Evolutionary conservation across 108 stramenopile genomes (phyloP), one percentile per base, ranked within the genome.

Genomic region (Cyclotella sp.): DNA sequence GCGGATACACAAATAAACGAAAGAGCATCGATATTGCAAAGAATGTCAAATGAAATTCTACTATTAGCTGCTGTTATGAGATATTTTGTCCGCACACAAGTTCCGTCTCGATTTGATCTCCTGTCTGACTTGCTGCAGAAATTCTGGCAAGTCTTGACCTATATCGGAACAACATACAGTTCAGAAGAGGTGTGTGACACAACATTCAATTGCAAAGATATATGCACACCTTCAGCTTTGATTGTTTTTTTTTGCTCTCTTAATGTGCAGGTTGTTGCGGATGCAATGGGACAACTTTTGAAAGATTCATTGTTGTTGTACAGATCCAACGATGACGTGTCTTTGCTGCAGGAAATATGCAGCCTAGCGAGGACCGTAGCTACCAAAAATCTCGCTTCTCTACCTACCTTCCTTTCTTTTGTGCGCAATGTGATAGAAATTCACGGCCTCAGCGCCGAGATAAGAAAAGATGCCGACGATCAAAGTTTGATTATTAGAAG

Each of bases 11-110:
- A 42, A 3, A 42, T 21, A 14, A 81, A 30, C 39, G 68, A 3
- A 57, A 53, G 18, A 69, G 28, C 13, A 47, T 21, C 72, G 13
- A 51, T 83, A 28, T 44, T 90, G 42, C 75, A 77, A 11, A 67
- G 89, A 67, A 18, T 87, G 43, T 77, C 86, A 54, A 64, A 85
- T 29, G 90, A 90, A 65, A 85, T 88, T 13, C 57, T 75, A 5
- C 57, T 90, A 18, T 55, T 90, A 26, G 62, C 82, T 28, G 63
- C 82, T 9, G 74, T 86, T 53, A 57, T 82, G 47, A 73, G 61
- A 40, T 57, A 71, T 34, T 88, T 85, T 69, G 63, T 82, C 34
- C 27, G 70, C 13, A 78, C 84, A 44, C 66, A 34, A 57, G 67
- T 11, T 16, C 52, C 41, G 3, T 16, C 45, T 45, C 44, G 67